These are phyloP conservation scores for Dactylonectria estremocensis DNA, from an alignment of 2,329 filamentous ascomycete genomes.

Conservation along the genomic window DNA sequence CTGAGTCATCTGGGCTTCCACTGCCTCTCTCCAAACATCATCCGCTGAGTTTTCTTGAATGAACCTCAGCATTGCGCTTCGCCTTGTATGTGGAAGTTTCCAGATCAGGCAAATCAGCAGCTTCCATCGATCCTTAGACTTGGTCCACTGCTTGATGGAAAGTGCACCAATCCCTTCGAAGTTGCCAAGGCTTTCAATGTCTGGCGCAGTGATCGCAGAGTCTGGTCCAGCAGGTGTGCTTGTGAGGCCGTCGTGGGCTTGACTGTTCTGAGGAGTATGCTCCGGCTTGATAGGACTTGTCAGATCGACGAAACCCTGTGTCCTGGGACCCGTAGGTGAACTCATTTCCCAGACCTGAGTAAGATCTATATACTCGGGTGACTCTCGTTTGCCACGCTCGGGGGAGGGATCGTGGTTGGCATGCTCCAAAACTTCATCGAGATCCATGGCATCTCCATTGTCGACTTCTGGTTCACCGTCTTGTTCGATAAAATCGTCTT, in stretches of 20 bases:
- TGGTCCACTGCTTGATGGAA: slow-evolving; percentile 45
- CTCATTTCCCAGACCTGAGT: slow-evolving; percentile 47
- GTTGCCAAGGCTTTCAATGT: slow-evolving; percentile 42
- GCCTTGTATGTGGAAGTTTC: slow-evolving; percentile 49
- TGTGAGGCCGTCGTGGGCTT: background rate
- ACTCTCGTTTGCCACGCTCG: slow-evolving; percentile 40
- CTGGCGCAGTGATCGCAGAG: slow-evolving; percentile 28
- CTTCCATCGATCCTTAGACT: slow-evolving; percentile 48
- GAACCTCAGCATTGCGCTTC: slow-evolving; percentile 46
- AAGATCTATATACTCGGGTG: slow-evolving; percentile 48
- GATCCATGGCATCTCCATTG: slow-evolving; percentile 21
- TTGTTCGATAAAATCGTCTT: slow-evolving; percentile 66
- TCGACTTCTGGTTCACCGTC: slow-evolving; percentile 39
- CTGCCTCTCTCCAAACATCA: slow-evolving; percentile 40
- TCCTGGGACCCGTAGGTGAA: slow-evolving; percentile 3
- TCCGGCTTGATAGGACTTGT: slow-evolving; percentile 40
- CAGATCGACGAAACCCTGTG: slow-evolving; percentile 44
- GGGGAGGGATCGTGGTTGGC: background rate
- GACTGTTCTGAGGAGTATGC: background rate
- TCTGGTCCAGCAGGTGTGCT: background rate
- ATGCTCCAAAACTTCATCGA: slow-evolving; percentile 10
- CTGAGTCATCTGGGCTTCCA: slow-evolving; percentile 36
- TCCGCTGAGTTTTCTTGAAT: slow-evolving; percentile 34
- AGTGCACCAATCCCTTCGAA: slow-evolving; percentile 44
- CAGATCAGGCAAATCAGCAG: slow-evolving; percentile 51